phyloP scores from a whole-genome alignment of 75 land plant species.

The Cryptomeria japonica region DNA sequence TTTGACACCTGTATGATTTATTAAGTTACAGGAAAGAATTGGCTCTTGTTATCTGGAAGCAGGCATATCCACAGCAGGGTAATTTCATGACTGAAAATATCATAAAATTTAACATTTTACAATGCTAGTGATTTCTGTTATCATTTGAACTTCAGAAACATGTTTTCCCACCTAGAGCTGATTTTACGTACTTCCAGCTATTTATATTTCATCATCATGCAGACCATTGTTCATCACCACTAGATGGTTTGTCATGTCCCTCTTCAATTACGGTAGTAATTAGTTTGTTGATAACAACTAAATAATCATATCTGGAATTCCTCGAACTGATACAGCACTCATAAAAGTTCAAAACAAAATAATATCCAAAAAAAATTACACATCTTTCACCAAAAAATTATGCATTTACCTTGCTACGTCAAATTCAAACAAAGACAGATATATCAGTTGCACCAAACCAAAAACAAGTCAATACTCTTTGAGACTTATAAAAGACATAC shows the following conservation, averaged over 20 bases:
- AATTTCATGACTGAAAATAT: neutral
- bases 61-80: no score
- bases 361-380: neutral
- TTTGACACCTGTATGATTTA: neutral
- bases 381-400: neutral
- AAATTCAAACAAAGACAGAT: neutral
- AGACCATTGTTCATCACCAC: neutral
- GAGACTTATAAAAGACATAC: constrained; percentile 29
- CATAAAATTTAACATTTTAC: neutral
- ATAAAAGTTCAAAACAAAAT: no score
- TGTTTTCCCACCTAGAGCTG: no score
- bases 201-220: no score
- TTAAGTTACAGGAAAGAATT: neutral
- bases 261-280: neutral
- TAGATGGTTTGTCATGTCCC: no score
- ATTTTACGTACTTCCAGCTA: no score
- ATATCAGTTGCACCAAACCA: neutral
- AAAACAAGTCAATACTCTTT: neutral
- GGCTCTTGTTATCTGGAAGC: neutral
- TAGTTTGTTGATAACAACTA: no score
- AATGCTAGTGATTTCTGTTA: neutral
- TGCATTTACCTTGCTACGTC: neutral
- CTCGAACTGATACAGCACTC: neutral
- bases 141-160: no score
- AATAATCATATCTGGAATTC: neutral